Evolutionary conservation across 225 moss, liverwort and hornwort genomes (phyloP), one percentile per base, ranked within the genome.

Genomic region (Pseudoscleropodium purum): DNA sequence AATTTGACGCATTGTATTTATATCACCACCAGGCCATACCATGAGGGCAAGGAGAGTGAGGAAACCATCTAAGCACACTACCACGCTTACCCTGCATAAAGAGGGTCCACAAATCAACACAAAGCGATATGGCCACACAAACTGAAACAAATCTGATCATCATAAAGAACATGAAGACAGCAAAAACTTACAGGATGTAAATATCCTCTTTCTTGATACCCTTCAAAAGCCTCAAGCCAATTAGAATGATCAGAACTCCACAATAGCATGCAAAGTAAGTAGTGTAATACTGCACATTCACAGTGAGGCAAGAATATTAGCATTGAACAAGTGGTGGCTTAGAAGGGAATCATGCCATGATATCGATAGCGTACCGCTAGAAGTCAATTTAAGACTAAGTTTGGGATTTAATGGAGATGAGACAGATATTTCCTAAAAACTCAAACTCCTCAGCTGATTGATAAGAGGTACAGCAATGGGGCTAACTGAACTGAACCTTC

Each of bases 1-100:
- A 64, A 91, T 65, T 91, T 95, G 95, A 76, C 96, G 97, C 91
- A 94, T 90, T 57, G 75, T 80, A 89, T 99, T 99, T 47, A 96
- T 92, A 88, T 99, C 99, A 82, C 99, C 99, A 47, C 99, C 99
- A 66, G 99, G 99, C 99, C 99, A 99, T 68, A 97, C 95, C 99
- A 99, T 99, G 65, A 99, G 96, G 52, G 99, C 99, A 75, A 99
- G 95, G 68, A 99, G 96, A 29, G 96, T 93, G 81, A 99, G 92
- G 87, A 97, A 99, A 87, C 87, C 95, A 82, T 93, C 86, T 86
- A 97, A 93, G 92, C 95, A 96, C 81, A 95, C 95, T 82, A 95
- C 89, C 84, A 99, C 97, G 75, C 96, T 95, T 76, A 95, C 82
- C 87, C 98, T 98, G 96, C 91, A 92, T 24, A 68, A 66, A 74